Conservation (phyloP, 495 filamentous ascomycete genomes). For the Hypoxylon fuscum region DNA sequence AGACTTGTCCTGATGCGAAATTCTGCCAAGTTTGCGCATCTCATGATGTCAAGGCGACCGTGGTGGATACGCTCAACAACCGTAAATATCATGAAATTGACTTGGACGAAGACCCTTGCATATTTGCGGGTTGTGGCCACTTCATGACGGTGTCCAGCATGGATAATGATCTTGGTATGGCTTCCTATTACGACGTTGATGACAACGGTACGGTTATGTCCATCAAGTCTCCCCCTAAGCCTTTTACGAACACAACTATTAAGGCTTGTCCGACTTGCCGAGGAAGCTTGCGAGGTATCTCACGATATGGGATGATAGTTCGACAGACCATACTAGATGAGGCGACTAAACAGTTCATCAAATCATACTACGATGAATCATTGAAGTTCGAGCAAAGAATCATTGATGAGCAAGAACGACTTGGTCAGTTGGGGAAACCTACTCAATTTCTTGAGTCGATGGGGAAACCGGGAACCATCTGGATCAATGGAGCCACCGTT, state of each 20-base stretch:
- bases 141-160: conserved; percentile 68
- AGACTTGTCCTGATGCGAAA: conserved; percentile 63
- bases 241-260: conserved; percentile 58
- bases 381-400: conserved; percentile 19
- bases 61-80: conserved; percentile 64
- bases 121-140: conserved; percentile 74
- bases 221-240: conserved; percentile 43
- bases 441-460: background rate
- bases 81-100: conserved; percentile 64
- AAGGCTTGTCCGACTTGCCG: conserved; percentile 71
- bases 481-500: background rate
- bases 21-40: conserved; percentile 67
- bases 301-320: conserved; percentile 72
- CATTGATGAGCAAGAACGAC: conserved; percentile 20
- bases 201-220: conserved; percentile 20
- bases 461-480: background rate
- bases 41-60: conserved; percentile 51
- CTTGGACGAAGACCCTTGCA: conserved; percentile 65
- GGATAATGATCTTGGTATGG: conserved; percentile 65
- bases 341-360: conserved; percentile 70
- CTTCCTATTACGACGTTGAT: conserved; percentile 61
- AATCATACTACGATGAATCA: conserved; percentile 41
- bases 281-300: conserved; percentile 65
- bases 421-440: conserved; percentile 2
- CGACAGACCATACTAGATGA: conserved; percentile 69